phyloP scores from a whole-genome alignment of 768 basidiomycete species.

The Auricularia cornea region DNA sequence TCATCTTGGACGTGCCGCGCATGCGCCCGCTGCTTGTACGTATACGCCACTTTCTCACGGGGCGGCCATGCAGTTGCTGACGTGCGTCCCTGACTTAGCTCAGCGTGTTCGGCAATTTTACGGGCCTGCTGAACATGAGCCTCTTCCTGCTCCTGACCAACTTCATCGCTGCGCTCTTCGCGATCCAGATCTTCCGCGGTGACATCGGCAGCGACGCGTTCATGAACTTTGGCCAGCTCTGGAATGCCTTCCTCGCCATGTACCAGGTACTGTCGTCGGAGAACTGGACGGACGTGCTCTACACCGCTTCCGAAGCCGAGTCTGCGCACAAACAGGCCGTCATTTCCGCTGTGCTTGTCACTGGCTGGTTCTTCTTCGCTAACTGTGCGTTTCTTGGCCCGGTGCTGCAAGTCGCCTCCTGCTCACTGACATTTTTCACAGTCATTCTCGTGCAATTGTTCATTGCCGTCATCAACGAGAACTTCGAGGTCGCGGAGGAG shows the following conservation, averaged over 20 bases:
- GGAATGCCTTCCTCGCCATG: constrained; percentile 76
- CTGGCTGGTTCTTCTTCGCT: constrained; percentile 83
- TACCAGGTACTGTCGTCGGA: constrained; percentile 87
- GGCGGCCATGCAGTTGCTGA: too few relatives aligned
- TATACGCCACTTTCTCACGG: constrained; percentile 2
- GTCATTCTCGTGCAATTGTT: constrained; percentile 94
- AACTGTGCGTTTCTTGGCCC: constrained; percentile 71
- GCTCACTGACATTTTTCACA: constrained; percentile 21
- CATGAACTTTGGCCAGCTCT: constrained; percentile 76
- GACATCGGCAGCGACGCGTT: constrained; percentile 47
- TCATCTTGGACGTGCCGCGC: constrained; percentile 80
- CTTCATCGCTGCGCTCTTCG: constrained; percentile 74
- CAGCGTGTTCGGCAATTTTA: constrained; percentile 86
- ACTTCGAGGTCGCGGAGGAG: constrained; percentile 88
- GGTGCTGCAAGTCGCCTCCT: background rate
- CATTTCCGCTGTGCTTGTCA: constrained; percentile 62
- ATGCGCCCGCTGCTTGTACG: constrained; percentile 83
- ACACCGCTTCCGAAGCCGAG: constrained; percentile 55
- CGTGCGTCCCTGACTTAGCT: constrained; percentile 36
- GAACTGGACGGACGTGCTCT: constrained; percentile 82
- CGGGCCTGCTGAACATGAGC: constrained; percentile 85
- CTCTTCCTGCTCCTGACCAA: constrained; percentile 85
- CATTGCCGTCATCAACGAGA: constrained; percentile 95
- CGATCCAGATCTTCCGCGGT: constrained; percentile 78
- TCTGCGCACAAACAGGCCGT: constrained; percentile 56